These are phyloP conservation scores for Pyrenophora tritici-repentis DNA, from an alignment of 2,329 filamentous ascomycete genomes.

Conservation along the genomic window DNA sequence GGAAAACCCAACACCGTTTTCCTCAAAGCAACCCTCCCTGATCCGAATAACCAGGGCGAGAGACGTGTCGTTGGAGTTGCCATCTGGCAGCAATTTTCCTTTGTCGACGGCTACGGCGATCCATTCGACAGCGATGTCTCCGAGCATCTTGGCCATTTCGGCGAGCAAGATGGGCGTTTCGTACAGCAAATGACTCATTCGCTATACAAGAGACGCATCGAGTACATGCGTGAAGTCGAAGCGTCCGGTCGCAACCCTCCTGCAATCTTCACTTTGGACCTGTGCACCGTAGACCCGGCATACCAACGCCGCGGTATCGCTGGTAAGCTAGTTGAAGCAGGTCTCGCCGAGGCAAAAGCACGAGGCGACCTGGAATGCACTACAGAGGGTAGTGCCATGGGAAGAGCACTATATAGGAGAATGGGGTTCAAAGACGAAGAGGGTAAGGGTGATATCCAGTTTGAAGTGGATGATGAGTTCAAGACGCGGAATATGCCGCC, in stretches of 20 bases:
- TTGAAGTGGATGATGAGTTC: constrained; percentile 43
- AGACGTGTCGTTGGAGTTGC: constrained; percentile 57
- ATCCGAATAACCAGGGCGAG: constrained; percentile 30
- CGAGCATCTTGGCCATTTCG: constrained; percentile 38
- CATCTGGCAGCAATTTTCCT: constrained; percentile 61
- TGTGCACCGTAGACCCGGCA: constrained; percentile 56
- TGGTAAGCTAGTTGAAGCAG: constrained; percentile 40
- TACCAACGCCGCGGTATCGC: constrained; percentile 56
- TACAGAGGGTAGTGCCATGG: constrained; percentile 46
- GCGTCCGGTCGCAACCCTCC: constrained; percentile 43
- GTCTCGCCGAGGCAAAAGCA: constrained; percentile 42
- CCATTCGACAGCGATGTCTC: constrained; percentile 27
- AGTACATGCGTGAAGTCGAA: constrained; percentile 34
- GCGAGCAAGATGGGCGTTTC: constrained; percentile 55
- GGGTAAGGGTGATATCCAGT: constrained; percentile 36
- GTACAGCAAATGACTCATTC: constrained; percentile 52
- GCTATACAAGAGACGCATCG: constrained; percentile 52
- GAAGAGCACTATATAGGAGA: constrained; percentile 38
- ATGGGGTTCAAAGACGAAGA: constrained; percentile 43
- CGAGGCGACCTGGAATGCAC: constrained; percentile 44
- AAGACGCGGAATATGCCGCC: constrained; percentile 35
- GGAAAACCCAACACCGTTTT: constrained; percentile 59
- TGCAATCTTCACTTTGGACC: constrained; percentile 55
- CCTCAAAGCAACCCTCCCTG: constrained; percentile 58
- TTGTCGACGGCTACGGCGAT: constrained; percentile 56